Base-by-base conservation (phyloP, 768 basidiomycete species). In the Hericium rajendrae region DNA sequence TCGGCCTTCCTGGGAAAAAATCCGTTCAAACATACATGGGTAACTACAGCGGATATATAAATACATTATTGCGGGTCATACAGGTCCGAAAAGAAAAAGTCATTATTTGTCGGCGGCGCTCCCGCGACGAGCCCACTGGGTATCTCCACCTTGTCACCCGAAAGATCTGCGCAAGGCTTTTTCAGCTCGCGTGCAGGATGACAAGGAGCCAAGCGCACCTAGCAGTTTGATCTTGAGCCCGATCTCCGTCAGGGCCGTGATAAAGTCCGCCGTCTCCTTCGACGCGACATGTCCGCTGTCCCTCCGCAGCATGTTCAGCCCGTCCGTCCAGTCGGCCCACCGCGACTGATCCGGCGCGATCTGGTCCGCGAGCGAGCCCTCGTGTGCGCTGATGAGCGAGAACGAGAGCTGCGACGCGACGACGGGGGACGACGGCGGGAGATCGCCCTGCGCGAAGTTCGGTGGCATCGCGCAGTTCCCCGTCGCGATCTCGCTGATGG, bases 281-380 rank as follows among this genome's bases (percentile, higher is more conserved):
- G 91, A 91, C 12, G 86, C 75, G 57, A 92, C 88, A 67, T 91
- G 90, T 8, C 88, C 87, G 16, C 89, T 83, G 62, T 88, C 89
- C 53, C 84, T 74, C 41, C 90, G 76, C 43, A 94, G 77, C 84
- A 94, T 88, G 64, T 91, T 91, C 69, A 95, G 67, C 4, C 92
- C 93, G 68, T 95, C 93, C 2, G 91, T 91, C 93, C 93, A 95
- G 71, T 95, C 93, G 15, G 90, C 87, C 86, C 89, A 94, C 16
- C 86, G 76, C 16, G 84, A 82, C 54, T 81, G 78, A 68, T 92
- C 67, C 12, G 68, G 65, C 3, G 74, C 71, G 20, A 71, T 64
- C 38, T 72, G 67, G 46, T 72, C 68, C 9, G 69, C 69, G 38
- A 72, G 56, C 6, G 67, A 64, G 32, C 67, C 69, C 49, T 69